Evolutionary conservation across 2,329 filamentous ascomycete genomes (phyloP).

Genomic region (Nemania diffusa): DNA sequence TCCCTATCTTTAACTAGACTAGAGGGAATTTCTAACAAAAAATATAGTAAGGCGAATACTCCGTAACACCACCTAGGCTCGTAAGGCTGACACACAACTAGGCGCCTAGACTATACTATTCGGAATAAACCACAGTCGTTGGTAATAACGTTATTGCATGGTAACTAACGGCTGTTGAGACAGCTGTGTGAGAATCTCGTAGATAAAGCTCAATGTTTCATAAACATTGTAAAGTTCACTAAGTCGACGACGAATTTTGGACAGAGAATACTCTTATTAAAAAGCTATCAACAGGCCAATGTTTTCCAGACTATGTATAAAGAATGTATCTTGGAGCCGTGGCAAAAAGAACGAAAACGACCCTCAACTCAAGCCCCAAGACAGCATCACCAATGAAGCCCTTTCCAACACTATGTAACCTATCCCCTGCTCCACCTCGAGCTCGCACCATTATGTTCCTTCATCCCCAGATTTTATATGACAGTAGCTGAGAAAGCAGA

Average conservation of each 20-base stretch:
- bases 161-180: too few relatives aligned
- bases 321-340: background rate
- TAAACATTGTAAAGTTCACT: background rate
- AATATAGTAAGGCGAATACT: too few relatives aligned
- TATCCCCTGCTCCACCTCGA: background rate
- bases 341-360: constrained; percentile 12
- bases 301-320: constrained; percentile 24
- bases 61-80: too few relatives aligned
- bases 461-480: background rate
- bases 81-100: too few relatives aligned
- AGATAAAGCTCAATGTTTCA: too few relatives aligned
- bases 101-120: too few relatives aligned
- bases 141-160: too few relatives aligned
- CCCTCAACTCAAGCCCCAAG: constrained; percentile 15
- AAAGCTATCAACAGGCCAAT: constrained; percentile 14
- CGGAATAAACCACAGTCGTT: too few relatives aligned
- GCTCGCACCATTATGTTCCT: background rate
- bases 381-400: constrained; percentile 20
- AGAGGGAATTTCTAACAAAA: too few relatives aligned
- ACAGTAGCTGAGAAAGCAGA: background rate
- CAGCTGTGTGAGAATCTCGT: too few relatives aligned
- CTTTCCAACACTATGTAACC: constrained; percentile 10
- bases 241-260: background rate
- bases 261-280: constrained; percentile 19
- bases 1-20: too few relatives aligned